Evolutionary conservation across 305 asterid genomes (phyloP), one percentile per base, ranked within the genome.

Genomic region (Plantago coronopus): DNA sequence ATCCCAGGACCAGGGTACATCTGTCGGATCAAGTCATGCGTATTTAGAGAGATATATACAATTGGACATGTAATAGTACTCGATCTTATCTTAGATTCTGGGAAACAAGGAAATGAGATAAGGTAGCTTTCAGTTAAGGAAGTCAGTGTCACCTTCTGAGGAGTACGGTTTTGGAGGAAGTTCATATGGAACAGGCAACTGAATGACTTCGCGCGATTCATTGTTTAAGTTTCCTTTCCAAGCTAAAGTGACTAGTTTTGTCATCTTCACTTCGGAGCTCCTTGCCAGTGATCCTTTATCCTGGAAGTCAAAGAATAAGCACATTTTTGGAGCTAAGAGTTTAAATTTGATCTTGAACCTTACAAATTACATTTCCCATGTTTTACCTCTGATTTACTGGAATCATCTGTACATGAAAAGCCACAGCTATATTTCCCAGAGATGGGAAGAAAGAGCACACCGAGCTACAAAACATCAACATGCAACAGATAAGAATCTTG

Each of bases 1-100:
- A 66, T 91, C 96, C 98, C 98, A 91, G 15, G 91, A 84, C 97
- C 98, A 91, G 10, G 98, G 97, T 57, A 86, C 74, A 76, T 91
- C 96, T 88, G 97, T 7, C 10, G 42, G 13, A 34, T 34, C 13
- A 34, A 13, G 42, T n/a, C n/a, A 34, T 10, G n/a, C 9, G 13
- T 8, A 34, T 34, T 34, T 34, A 34, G 12, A 8, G 37, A 29
- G 37, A 34, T 34, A 0, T 34, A 34, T 31, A 11, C 8, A 34
- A 34, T 34, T 34, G 0, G 10, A 34, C 42, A 34, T 34, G 9
- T 4, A 25, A 1, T 29, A 29, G 3, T 29, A 29, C 37, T 29
- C 37, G 7, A 29, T 29, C 37, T 34, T 34, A 8, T 34, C 8
- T 34, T 34, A 10, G 9, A 31, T 3, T 27, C 5, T 22, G 51